Conservation (phyloP, 202 grass and related monocot species). For the Bolboschoenoplectus hybrid region DNA sequence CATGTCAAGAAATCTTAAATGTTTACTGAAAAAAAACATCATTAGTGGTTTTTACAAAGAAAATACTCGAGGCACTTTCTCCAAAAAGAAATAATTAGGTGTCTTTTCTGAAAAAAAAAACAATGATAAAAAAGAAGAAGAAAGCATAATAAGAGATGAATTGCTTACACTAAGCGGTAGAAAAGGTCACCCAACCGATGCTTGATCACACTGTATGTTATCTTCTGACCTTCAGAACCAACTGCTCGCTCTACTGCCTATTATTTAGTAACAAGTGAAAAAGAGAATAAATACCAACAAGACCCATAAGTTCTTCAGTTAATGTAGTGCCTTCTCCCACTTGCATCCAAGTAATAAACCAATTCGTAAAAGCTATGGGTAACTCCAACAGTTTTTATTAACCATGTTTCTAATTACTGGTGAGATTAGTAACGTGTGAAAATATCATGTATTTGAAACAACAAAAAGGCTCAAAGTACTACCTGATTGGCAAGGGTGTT, state of each 20-base stretch:
- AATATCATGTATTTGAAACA: conserved; percentile 17
- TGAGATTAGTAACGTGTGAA: conserved; percentile 1
- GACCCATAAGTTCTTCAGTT: background rate
- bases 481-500: conserved; percentile 84
- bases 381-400: background rate
- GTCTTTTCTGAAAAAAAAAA: background rate
- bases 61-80: background rate
- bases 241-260: conserved; percentile 88
- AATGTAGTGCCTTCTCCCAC: background rate
- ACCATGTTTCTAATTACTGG: background rate
- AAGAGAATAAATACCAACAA: background rate
- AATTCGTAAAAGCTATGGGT: background rate
- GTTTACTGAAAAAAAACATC: background rate
- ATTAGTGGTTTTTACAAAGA: background rate
- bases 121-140: background rate
- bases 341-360: background rate
- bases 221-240: conserved; percentile 86
- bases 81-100: background rate
- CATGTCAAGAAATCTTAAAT: background rate
- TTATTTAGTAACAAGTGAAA: background rate
- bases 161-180: conserved; percentile 93
- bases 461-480: conserved; percentile 25
- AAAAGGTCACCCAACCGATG: conserved; percentile 88
- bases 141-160: background rate
- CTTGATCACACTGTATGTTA: conserved; percentile 90